phyloP scores from a whole-genome alignment of 108 stramenopile species.

The Cyclotella sp. region DNA sequence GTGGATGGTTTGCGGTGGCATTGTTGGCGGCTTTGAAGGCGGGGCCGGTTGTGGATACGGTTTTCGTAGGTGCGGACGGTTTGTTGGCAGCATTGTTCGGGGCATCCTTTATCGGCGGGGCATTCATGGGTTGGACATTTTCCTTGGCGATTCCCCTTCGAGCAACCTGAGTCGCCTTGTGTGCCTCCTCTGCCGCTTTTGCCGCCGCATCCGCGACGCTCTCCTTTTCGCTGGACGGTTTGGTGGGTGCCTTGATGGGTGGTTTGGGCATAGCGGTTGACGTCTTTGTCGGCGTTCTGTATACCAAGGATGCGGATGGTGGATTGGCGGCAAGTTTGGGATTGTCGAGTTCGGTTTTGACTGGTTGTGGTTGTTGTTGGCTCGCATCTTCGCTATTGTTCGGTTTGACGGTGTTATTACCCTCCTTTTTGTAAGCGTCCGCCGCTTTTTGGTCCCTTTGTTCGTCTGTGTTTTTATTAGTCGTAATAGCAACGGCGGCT shows the following conservation, averaged over 20 bases:
- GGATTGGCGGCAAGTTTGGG: too few species aligned
- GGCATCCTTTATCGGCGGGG: background rate
- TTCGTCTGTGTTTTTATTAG: too few species aligned
- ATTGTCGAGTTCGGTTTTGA: too few species aligned
- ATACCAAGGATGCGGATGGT: background rate
- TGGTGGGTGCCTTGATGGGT: constrained; percentile 35
- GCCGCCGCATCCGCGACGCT: constrained; percentile 33
- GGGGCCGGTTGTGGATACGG: background rate
- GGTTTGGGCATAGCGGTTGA: background rate
- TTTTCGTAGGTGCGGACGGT: background rate
- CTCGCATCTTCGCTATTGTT: too few species aligned
- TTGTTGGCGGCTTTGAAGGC: background rate
- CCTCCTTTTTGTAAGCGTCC: too few species aligned
- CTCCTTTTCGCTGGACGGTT: constrained; percentile 36
- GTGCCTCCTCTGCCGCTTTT: constrained; percentile 19
- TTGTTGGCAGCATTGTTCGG: background rate
- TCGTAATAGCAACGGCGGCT: too few species aligned
- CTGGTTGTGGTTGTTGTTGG: too few species aligned
- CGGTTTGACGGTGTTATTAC: too few species aligned
- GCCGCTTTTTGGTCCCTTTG: too few species aligned
- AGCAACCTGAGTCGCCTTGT: constrained; percentile 14
- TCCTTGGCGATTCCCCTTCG: constrained; percentile 19
- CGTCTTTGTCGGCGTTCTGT: constrained; percentile 15
- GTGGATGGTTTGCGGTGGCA: background rate
- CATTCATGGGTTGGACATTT: constrained; percentile 20